phyloP scores from a whole-genome alignment of 805 yeast species.

The Kazachstania bromeliacearum region DNA sequence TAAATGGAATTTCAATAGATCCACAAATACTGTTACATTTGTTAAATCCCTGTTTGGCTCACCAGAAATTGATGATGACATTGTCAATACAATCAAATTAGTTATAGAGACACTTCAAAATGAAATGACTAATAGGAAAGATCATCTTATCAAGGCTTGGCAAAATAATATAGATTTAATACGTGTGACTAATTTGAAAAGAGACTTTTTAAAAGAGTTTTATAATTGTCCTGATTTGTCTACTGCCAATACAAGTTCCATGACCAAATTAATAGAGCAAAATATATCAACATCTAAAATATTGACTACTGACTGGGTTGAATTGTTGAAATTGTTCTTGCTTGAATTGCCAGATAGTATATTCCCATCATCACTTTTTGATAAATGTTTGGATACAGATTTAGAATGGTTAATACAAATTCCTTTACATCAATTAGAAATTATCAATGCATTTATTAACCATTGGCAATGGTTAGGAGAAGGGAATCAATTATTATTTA shows the following conservation, averaged over 20 bases:
- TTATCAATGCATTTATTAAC: constrained; percentile 4
- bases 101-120: constrained; percentile 3
- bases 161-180: constrained; percentile 7
- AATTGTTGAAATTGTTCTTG: constrained; percentile 44
- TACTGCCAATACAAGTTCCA: constrained; percentile 1
- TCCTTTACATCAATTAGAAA: constrained; percentile 5
- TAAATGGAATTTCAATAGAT: constrained; percentile 3
- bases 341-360: constrained; percentile 54
- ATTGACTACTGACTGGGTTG: constrained; percentile 19
- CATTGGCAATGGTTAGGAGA: constrained; percentile 5
- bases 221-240: neutral
- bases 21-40: neutral
- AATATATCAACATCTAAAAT: constrained; percentile 1
- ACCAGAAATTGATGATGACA: constrained; percentile 9
- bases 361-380: constrained; percentile 9
- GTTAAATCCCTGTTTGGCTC: constrained; percentile 8
- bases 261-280: neutral
- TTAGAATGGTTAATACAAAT: constrained; percentile 4
- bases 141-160: constrained; percentile 10
- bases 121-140: constrained; percentile 1
- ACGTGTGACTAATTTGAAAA: constrained; percentile 9
- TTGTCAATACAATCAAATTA: constrained; percentile 10
- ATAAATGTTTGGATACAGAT: constrained; percentile 1
- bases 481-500: constrained; percentile 1
- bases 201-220: constrained; percentile 10